Evolutionary conservation across 768 basidiomycete genomes (phyloP).

Genomic region (Boletus bicolor): DNA sequence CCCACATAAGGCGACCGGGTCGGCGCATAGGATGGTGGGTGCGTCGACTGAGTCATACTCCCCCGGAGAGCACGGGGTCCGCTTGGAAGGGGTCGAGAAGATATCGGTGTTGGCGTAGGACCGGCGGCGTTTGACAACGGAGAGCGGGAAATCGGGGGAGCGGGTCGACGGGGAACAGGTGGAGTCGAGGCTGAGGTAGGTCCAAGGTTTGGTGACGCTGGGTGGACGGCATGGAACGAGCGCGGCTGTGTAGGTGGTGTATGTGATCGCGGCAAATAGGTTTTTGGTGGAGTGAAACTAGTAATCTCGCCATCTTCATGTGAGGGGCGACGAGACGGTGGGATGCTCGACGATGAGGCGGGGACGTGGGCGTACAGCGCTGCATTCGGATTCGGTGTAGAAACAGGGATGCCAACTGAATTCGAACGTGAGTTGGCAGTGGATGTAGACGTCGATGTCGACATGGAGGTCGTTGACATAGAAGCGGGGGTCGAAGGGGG

Average conservation of each 20-base stretch:
- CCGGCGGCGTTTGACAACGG: slow-evolving; percentile 22
- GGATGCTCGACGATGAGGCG: slow-evolving; percentile 8
- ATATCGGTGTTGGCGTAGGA: slow-evolving; percentile 20
- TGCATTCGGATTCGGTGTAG: slow-evolving; percentile 2
- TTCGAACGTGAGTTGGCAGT: slow-evolving; percentile 24
- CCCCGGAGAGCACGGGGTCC: slow-evolving; percentile 40
- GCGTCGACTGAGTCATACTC: slow-evolving; percentile 21
- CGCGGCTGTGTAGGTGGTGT: slow-evolving; percentile 49
- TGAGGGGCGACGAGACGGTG: slow-evolving; percentile 31
- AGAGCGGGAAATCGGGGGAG: slow-evolving; percentile 32
- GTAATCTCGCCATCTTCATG: slow-evolving; percentile 56
- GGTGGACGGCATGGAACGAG: slow-evolving; percentile 35
- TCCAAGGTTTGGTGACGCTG: slow-evolving; percentile 23
- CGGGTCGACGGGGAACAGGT: slow-evolving; percentile 29
- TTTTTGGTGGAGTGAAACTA: slow-evolving; percentile 35
- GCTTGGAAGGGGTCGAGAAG: slow-evolving; percentile 36
- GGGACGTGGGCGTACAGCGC: not conserved
- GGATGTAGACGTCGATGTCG: slow-evolving; percentile 25
- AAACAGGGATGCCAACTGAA: slow-evolving; percentile 18
- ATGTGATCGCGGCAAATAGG: slow-evolving; percentile 38
- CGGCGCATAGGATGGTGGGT: slow-evolving; percentile 18
- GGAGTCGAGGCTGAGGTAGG: slow-evolving; percentile 22
- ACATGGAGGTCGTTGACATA: slow-evolving; percentile 13
- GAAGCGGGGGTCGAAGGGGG: slow-evolving; percentile 7
- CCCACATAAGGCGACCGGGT: slow-evolving; percentile 23